Percentiles rank a stretch among this genome's conserved stretches.
These are phyloP conservation scores for Penicillium goetzii DNA, from an alignment of 495 filamentous ascomycete species.

Conservation along the genomic window DNA sequence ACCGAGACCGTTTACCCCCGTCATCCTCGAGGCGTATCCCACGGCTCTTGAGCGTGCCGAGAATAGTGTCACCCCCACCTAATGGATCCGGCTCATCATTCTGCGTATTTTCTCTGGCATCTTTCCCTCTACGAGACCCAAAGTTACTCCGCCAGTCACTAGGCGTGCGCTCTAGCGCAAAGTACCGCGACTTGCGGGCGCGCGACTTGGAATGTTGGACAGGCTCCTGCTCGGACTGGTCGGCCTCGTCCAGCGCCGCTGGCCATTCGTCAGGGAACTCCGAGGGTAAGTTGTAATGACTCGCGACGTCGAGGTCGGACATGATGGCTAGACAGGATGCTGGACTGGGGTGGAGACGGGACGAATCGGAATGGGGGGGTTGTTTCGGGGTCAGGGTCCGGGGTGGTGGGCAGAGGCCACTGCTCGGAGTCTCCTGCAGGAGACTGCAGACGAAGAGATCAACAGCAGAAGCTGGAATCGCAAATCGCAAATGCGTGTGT, in stretches of 20 bases:
- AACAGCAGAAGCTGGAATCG: background rate
- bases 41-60: conserved; percentile 71
- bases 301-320: conserved; percentile 76
- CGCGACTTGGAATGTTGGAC: conserved; percentile 53
- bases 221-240: conserved; percentile 68
- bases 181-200: conserved; percentile 76
- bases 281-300: conserved; percentile 84
- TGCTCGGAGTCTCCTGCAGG: conserved; percentile 11
- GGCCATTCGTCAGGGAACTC: conserved; percentile 88
- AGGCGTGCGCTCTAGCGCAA: conserved; percentile 74
- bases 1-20: conserved; percentile 78
- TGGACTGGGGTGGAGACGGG: conserved; percentile 17
- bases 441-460: conserved; percentile 10
- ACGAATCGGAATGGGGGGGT: conserved; percentile 18
- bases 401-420: background rate
- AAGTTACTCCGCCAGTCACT: conserved; percentile 69
- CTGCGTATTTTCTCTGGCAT: conserved; percentile 75
- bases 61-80: conserved; percentile 80
- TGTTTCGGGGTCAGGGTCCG: background rate
- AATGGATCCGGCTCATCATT: conserved; percentile 91
- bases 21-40: conserved; percentile 89
- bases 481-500: background rate
- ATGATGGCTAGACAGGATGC: conserved; percentile 33
- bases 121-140: conserved; percentile 68
- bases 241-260: conserved; percentile 72